Conservation (phyloP, 2,329 filamentous ascomycete species). For the Trichoderma guizhouense region DNA sequence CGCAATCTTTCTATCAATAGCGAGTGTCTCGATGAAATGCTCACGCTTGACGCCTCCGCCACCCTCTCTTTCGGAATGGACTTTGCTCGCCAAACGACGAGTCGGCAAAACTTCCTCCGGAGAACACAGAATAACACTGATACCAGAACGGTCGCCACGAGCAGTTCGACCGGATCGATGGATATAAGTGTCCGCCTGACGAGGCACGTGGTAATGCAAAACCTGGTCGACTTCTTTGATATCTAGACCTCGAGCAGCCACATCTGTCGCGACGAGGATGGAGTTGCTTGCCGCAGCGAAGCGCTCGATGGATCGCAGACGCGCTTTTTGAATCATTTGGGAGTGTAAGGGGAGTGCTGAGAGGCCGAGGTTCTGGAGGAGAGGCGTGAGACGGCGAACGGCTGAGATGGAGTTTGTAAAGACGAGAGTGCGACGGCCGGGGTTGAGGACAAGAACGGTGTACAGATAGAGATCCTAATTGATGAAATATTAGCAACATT, state of each 20-base stretch:
- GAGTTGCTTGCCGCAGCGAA: conserved; percentile 67
- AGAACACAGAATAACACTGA: conserved; percentile 82
- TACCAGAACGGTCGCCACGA: conserved; percentile 71
- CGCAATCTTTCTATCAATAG: conserved; percentile 78
- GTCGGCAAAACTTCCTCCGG: conserved; percentile 89
- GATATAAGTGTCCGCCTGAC: conserved; percentile 88
- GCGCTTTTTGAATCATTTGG: conserved; percentile 93
- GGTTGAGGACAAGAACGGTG: conserved; percentile 76
- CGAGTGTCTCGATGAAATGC: conserved; percentile 74
- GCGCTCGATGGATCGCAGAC: conserved; percentile 85
- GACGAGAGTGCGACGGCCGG: conserved; percentile 75
- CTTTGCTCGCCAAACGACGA: conserved; percentile 78
- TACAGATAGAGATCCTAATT: conserved; percentile 85
- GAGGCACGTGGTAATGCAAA: conserved; percentile 92
- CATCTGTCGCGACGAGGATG: conserved; percentile 88
- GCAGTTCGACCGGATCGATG: conserved; percentile 94
- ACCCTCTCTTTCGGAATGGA: conserved; percentile 63
- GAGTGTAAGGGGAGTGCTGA: conserved; percentile 80
- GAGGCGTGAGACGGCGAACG: conserved; percentile 78
- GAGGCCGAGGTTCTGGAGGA: conserved; percentile 78
- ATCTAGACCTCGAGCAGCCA: conserved; percentile 89
- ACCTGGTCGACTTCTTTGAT: conserved; percentile 87
- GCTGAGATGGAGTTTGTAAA: conserved; percentile 97
- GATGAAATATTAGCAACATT: conserved; percentile 20
- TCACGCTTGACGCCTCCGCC: conserved; percentile 50